Evolutionary conservation across 805 yeast species (phyloP), one percentile per base, ranked within the genome.

Genomic region (Myxozyma udenii): DNA sequence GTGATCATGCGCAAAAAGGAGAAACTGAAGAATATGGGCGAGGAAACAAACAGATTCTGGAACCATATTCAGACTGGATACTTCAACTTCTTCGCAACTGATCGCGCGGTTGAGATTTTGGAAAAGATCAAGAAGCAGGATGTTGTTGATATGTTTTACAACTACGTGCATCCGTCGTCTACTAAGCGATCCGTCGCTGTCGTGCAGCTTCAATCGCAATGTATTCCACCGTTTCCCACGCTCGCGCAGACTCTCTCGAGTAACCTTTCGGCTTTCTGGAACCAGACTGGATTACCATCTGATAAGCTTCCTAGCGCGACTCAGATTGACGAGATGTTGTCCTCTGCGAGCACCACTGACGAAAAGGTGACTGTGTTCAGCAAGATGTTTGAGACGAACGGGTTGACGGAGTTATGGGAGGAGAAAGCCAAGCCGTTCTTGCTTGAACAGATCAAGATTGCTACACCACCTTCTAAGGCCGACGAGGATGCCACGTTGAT

Each of bases 11-110:
- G 79, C 66, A 81, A 87, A 60, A 68, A 79, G 38, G 86, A 85
- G 62, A 86, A 85, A 61, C 74, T 78, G 62, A 87, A 87, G 69
- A 89, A 88, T 61, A 73, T 90, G 69, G 71, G 73, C 48, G 96
- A 91, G 65, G 98, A 93, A 68, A 75, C 79, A 44, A 64, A 71
- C 7, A 72, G 83, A 61, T 83, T 79, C 66, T 81, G 88, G 79
- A 73, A 77, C 48, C 75, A 80, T 12, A 84, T 93, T 51, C 78
- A 79, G 26, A 75, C 80, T 50, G 96, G 96, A 4, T 85, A 74
- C 68, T 90, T 85, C 64, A 87, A 91, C 65, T 91, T 88, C 69
- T 68, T 74, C 38, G 41, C 41, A 9, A 41, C 56, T 54, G 28
- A 50, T 57, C 39, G n/a, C 18, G 21, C 26, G 25, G 26, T 86